Percentiles rank a stretch among this genome's conserved stretches.
These are phyloP conservation scores for Lindgomyces ingoldianus DNA, from an alignment of 495 filamentous ascomycete genomes.

Conservation along the genomic window DNA sequence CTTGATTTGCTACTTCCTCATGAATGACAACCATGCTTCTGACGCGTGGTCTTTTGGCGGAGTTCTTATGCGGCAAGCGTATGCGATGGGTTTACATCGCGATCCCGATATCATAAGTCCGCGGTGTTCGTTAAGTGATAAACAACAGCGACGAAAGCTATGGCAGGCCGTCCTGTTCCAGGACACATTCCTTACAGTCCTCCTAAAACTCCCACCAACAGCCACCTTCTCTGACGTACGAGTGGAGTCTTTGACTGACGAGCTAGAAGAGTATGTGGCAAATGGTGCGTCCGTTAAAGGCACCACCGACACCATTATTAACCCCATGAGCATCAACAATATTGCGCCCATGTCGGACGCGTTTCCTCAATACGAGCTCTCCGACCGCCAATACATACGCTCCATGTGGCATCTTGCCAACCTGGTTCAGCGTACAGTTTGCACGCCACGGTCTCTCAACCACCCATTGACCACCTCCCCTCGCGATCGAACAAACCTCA, in stretches of 20 bases:
- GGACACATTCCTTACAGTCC: slow-evolving; percentile 75
- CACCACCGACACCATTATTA: slow-evolving; percentile 28
- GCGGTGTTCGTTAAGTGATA: slow-evolving; percentile 60
- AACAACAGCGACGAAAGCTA: slow-evolving; percentile 68
- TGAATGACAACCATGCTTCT: slow-evolving; percentile 75
- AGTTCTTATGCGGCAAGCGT: slow-evolving; percentile 68
- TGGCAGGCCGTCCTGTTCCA: slow-evolving; percentile 76
- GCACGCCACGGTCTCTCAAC: slow-evolving; percentile 64
- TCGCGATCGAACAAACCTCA: slow-evolving; percentile 60
- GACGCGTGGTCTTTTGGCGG: slow-evolving; percentile 77
- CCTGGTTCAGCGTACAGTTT: slow-evolving; percentile 68
- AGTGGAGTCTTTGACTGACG: slow-evolving; percentile 60
- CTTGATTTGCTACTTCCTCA: slow-evolving; percentile 70
- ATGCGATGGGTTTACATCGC: slow-evolving; percentile 73
- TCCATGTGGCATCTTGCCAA: slow-evolving; percentile 73
- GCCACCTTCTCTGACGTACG: slow-evolving; percentile 72
- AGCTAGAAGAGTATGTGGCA: slow-evolving; percentile 48
- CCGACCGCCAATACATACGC: slow-evolving; percentile 65
- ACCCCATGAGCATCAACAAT: slow-evolving; percentile 48
- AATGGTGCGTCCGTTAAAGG: slow-evolving; percentile 17
- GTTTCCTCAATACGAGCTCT: slow-evolving; percentile 41
- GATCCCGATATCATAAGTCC: slow-evolving; percentile 69
- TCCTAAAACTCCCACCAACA: slow-evolving; percentile 67
- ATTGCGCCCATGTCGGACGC: slow-evolving; percentile 40
- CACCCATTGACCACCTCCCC: slow-evolving; percentile 62